Conservation (phyloP, 2,329 filamentous ascomycete genomes). For the Mollisiaceae sp. region DNA sequence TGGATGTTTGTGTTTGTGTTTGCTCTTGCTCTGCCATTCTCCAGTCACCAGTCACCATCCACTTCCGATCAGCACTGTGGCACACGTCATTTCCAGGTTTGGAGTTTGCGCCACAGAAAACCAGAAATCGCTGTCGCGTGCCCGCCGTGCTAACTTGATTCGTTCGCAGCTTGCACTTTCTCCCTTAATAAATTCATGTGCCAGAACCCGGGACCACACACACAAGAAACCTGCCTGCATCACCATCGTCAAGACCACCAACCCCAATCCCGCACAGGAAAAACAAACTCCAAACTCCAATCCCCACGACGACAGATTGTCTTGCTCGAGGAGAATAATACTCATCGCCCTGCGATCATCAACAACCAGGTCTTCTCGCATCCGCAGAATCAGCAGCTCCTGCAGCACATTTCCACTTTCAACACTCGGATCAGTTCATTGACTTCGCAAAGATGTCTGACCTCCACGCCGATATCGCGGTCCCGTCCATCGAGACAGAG, state of each 20-base stretch:
- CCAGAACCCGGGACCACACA: constrained; percentile 9
- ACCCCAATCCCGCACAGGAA: constrained; percentile 12
- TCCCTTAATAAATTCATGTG: constrained; percentile 31
- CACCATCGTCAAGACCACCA: constrained; percentile 17
- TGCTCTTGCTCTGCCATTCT: not conserved
- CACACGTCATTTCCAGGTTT: constrained; percentile 3
- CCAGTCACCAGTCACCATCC: no score
- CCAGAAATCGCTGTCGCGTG: constrained; percentile 24
- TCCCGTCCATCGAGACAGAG: constrained; percentile 36
- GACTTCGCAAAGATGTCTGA: constrained; percentile 34
- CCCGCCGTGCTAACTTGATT: constrained; percentile 23
- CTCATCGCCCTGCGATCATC: not conserved
- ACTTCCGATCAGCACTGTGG: not conserved
- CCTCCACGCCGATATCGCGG: constrained; percentile 28
- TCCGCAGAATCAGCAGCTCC: constrained; percentile 15
- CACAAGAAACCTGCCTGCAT: constrained; percentile 17
- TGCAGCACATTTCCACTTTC: constrained; percentile 9
- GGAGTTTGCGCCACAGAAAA: constrained; percentile 19
- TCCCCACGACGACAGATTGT: not conserved
- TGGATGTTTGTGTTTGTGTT: constrained; percentile 1
- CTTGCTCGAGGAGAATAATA: not conserved
- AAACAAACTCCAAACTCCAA: constrained; percentile 14
- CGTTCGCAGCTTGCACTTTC: constrained; percentile 11
- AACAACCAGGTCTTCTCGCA: not conserved
- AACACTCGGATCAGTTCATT: constrained; percentile 18